Evolutionary conservation across 345 rosid species (phyloP), one percentile per base, ranked within the genome.

Genomic region (Crucihimalaya himalaica): DNA sequence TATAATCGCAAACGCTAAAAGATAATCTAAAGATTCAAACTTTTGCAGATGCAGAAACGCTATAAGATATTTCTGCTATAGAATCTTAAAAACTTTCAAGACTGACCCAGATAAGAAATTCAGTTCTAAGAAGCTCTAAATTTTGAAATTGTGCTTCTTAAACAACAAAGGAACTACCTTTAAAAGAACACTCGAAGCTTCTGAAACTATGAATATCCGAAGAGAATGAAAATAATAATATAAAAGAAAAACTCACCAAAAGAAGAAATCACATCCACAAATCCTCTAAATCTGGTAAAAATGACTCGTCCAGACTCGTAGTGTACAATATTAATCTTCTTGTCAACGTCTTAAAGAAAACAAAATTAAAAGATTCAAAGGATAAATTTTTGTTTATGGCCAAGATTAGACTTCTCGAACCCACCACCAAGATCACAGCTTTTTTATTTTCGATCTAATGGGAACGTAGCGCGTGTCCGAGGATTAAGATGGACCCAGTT

Each of bases 391-490:
- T 42, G 47, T 68, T 23, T 25, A 52, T 68, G 74, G 74, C 70
- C 16, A 62, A 43, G 70, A 75, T 42, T 52, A 62, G 8, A 53
- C 51, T 69, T 69, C 20, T 63, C 42, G 50, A 75, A 52, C 62
- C 74, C 79, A 68, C 71, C 59, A 62, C 66, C 31, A 69, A 76
- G 58, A 53, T 69, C 65, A 62, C 75, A 69, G 54, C 65, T 68
- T 61, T 42, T 52, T 52, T 18, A 5, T 2, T 21, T 2, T 53
- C 23, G 47, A 61, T 60, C 79, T 20, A 68, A 53, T 53, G 25
- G 10, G 53, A 68, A 61, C 32, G 11, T 40, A 61, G 64, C 79
- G 74, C 79, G 79, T 76, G 79, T 75, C 74, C 79, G 56, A 51
- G 55, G 60, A 68, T 60, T 21, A 21, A 12, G 40, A 68, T 47